Evolutionary conservation across 345 rosid species (phyloP).

Genomic region (Lepidium didymum): DNA sequence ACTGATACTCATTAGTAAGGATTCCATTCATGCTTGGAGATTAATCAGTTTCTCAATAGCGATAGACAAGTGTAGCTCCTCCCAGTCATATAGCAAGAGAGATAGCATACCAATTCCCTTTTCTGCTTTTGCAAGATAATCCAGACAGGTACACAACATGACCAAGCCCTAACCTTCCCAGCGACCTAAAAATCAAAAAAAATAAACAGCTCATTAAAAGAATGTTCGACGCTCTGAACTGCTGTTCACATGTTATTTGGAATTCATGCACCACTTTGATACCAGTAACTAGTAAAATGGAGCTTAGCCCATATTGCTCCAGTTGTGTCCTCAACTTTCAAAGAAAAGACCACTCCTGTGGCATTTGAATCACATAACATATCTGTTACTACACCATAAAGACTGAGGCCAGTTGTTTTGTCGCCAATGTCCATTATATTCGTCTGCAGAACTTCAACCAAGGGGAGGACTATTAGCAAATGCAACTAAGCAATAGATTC

Average conservation of each 20-base stretch:
- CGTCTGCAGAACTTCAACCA: conserved; percentile 55
- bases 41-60: not conserved
- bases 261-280: conserved; percentile 10
- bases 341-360: conserved; percentile 43
- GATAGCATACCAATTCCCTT: conserved; percentile 42
- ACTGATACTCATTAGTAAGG: not conserved
- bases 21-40: not conserved
- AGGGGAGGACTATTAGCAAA: conserved; percentile 22
- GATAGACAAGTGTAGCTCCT: not conserved
- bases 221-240: not conserved
- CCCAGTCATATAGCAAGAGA: not conserved
- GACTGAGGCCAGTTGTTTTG: conserved; percentile 83
- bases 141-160: conserved; percentile 70
- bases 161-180: conserved; percentile 72
- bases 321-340: conserved; percentile 63
- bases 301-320: conserved; percentile 72
- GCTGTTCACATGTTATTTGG: not conserved
- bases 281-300: conserved; percentile 71
- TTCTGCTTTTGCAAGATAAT: conserved; percentile 58
- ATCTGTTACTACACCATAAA: conserved; percentile 65
- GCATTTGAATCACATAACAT: conserved; percentile 38
- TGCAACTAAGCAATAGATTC: conserved; percentile 1
- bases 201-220: not conserved
- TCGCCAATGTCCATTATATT: conserved; percentile 52
- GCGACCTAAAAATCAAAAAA: conserved; percentile 50